Evolutionary conservation across 2,329 filamentous ascomycete species (phyloP).

Genomic region (Zasmidium angulare): DNA sequence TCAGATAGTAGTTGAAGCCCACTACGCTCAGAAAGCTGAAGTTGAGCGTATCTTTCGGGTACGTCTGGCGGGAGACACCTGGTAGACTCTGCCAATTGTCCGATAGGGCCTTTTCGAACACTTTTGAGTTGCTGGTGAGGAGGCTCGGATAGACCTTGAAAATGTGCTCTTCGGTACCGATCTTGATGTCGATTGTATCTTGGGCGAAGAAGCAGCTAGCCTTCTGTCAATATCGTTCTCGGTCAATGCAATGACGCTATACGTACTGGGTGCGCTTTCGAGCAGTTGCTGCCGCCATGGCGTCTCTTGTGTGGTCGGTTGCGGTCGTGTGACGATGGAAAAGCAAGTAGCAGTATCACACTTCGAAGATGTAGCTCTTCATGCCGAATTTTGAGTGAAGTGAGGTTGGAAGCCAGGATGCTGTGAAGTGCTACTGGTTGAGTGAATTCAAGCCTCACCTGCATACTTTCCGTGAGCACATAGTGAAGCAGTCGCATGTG

Average conservation of each 20-base stretch:
- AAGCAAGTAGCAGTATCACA: background rate
- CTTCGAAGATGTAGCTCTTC: no score
- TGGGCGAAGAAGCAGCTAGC: background rate
- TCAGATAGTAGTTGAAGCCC: slow-evolving; percentile 12
- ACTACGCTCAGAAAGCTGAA: no score
- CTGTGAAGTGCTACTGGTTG: no score
- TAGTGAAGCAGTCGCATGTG: no score
- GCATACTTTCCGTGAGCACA: no score
- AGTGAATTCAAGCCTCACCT: no score
- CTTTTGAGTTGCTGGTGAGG: slow-evolving; percentile 8
- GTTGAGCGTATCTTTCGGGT: no score
- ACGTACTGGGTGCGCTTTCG: background rate
- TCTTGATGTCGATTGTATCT: background rate
- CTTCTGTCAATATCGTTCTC: background rate
- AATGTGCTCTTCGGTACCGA: slow-evolving; percentile 1
- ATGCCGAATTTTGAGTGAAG: background rate
- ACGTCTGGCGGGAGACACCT: no score
- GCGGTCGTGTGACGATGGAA: background rate
- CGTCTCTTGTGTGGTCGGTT: background rate
- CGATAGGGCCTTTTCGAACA: slow-evolving; percentile 4
- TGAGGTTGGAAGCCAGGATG: no score
- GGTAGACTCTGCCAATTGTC: background rate
- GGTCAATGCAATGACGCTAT: background rate
- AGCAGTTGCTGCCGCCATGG: background rate
- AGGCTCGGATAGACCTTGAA: slow-evolving; percentile 10